Evolutionary conservation across 2,329 filamentous ascomycete genomes (phyloP), one percentile per base, ranked within the genome.

Genomic region (Arthrobotrys iridis): DNA sequence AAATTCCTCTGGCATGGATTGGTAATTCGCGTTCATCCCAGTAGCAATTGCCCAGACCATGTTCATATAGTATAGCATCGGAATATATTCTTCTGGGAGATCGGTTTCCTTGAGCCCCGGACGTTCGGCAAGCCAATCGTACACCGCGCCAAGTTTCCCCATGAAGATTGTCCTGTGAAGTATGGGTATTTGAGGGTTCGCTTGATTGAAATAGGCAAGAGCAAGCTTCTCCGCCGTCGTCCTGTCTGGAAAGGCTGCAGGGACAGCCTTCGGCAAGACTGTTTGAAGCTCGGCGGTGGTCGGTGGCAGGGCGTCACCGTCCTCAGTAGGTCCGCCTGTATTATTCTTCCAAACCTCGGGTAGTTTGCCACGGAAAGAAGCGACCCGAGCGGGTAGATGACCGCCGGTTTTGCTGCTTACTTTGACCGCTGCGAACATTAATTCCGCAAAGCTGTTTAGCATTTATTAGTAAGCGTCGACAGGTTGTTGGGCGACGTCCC

Each of bases 1-100:
- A 81, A 97, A 98, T 82, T 97, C 93, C 81, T 98, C 94, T 0
- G 94, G 93, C 81, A 96, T 92, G 77, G 89, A 67, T 84, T 88
- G 85, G 77, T 84, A 71, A 78, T 79, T 55, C 77, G 78, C 72
- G 76, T 80, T 65, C 76, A 97, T 96, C 20, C 93, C 93, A n/a
- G 92, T 90, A 5, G 94, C 94, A 79, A 98, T 97, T 10, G 94
- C 94, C 83, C 96, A 98, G 15, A 98, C 93, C 83, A 98, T 97
- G 82, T 97, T 97, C 77, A 97, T 85, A 83, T 95, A 88, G 82
- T 97, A 98, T 11, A 96, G 86, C 82, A 97, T 93, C 63, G 78
- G 64, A 18, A 77, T 63, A 18, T 79, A 68, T 41, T 78, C 77
- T 11, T 46, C 63, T 41, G 72, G 91, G 86, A 8, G 92, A 87